A percentile compares a stretch with the other conserved stretches of the same genome.
phyloP scores from a whole-genome alignment of 1,139 yeast species.

The Blastobotrys raffinosifermentans region DNA sequence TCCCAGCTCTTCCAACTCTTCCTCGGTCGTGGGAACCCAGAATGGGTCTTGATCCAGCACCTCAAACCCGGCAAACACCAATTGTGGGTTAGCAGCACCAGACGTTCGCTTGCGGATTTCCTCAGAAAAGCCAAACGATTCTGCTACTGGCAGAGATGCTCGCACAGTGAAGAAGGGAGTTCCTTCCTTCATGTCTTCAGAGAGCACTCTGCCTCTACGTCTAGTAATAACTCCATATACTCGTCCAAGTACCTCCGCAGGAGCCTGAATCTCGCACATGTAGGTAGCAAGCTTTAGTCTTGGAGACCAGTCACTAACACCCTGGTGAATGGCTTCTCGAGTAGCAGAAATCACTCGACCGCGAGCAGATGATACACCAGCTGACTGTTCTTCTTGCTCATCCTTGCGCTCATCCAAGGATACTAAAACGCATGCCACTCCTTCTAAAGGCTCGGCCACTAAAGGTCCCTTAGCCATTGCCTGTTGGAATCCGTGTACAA shows the following conservation, averaged over 20 bases:
- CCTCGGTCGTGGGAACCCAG: constrained; percentile 99
- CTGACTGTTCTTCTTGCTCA: too few relatives aligned
- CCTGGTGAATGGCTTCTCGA: constrained; percentile 65
- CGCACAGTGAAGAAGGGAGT: constrained; percentile 89
- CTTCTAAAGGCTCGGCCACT: constrained; percentile 82
- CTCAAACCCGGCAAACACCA: constrained; percentile 86
- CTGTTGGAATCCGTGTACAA: constrained; percentile 79
- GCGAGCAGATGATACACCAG: constrained; percentile 31
- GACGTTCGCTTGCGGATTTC: constrained; percentile 90
- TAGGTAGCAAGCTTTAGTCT: constrained; percentile 88
- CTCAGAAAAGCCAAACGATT: constrained; percentile 95
- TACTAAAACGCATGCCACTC: constrained; percentile 54
- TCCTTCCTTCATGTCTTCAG: constrained; percentile 97
- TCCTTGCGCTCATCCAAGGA: constrained; percentile 30
- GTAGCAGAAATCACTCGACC: constrained; percentile 73
- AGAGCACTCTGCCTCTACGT: constrained; percentile 75
- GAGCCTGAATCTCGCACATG: constrained; percentile 90
- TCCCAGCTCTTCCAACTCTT: constrained; percentile 89
- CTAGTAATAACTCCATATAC: constrained; percentile 92
- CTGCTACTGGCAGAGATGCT: constrained; percentile 87
- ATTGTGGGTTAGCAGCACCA: constrained; percentile 96
- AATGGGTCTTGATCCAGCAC: constrained; percentile 87
- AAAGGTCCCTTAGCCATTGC: constrained; percentile 84
- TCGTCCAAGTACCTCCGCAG: constrained; percentile 89
- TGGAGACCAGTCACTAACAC: constrained; percentile 76